Conservation (phyloP, 805 yeast species). For the Ogataea polymorpha region DNA sequence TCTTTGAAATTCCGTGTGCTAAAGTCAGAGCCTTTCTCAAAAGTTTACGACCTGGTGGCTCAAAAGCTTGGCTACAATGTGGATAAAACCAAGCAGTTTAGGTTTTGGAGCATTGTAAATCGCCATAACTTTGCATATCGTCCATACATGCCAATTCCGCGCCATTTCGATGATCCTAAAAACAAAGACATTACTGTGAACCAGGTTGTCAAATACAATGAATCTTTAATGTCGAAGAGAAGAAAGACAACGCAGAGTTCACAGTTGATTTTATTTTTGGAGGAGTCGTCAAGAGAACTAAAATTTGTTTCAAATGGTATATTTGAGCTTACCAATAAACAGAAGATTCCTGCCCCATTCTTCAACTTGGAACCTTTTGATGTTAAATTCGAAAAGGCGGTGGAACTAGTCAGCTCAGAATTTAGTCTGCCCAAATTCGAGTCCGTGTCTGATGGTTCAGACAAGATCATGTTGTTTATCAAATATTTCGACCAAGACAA, state of each 20-base stretch:
- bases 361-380: slow-evolving; percentile 4
- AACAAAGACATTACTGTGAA: slow-evolving; percentile 42
- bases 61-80: slow-evolving; percentile 36
- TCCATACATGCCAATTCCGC: slow-evolving; percentile 45
- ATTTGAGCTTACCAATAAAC: slow-evolving; percentile 10
- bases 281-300: slow-evolving; percentile 49
- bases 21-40: slow-evolving; percentile 52
- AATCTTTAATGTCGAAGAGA: slow-evolving; percentile 21
- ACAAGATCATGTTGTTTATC: slow-evolving; percentile 25
- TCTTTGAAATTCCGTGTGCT: slow-evolving; percentile 51
- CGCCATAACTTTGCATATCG: slow-evolving; percentile 72
- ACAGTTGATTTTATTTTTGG: slow-evolving; percentile 57
- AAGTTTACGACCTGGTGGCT: slow-evolving; percentile 49
- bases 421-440: slow-evolving; percentile 22
- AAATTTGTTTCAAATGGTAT: slow-evolving; percentile 29
- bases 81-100: slow-evolving; percentile 36
- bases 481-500: slow-evolving; percentile 39
- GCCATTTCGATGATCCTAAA: slow-evolving; percentile 25
- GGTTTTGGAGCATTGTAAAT: slow-evolving; percentile 63
- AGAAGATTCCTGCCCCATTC: slow-evolving; percentile 6
- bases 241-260: slow-evolving; percentile 44
- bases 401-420: slow-evolving; percentile 13
- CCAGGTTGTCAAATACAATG: slow-evolving; percentile 43
- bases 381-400: slow-evolving; percentile 11
- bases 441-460: slow-evolving; percentile 19